Base-by-base conservation (phyloP, 345 rosid species). In the Melastoma malabathricum region DNA sequence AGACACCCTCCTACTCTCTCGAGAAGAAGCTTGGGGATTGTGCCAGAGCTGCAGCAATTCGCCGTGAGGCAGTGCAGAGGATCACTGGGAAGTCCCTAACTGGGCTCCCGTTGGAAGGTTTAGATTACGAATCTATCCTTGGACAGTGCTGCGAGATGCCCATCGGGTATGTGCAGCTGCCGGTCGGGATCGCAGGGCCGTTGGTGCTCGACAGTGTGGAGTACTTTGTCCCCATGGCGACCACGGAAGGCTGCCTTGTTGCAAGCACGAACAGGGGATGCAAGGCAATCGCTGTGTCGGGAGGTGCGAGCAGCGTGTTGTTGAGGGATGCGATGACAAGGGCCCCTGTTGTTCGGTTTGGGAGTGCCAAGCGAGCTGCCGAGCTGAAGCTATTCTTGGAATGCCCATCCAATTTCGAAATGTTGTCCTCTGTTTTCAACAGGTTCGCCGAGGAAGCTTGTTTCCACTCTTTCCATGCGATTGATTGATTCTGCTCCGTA, bases 141-240 rank as follows among this genome's bases (percentile, higher is more conserved):
- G 60, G 60, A 16, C 60, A 57, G 60, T 57, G 60, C 45, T 57
- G 60, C 43, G 60, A 57, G 52, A 57, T 57, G 60, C 60, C 60
- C 6, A 45, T 57, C 3, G 60, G 60, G 52, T 57, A 57, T 38
- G 60, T 57, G 45, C 53, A 47, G 52, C 34, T 57, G 31, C 52
- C 60, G 1, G 60, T 57, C 25, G 60, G 60, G 52, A 57, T 57
- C 10, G 46, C 60, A 0, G 60, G 60, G 46, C 60, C 60, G 0
- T 18, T 57, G 16, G 29, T 2, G 47, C 60, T 57, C 2, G 60
- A 57, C 15, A 52, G 46, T 16, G 16, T 14, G 51, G 53, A 57
- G 53, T 57, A 46, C 52, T 57, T 51, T 1, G 60, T 57, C 25
- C 60, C 60, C 27, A 57, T 57, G 60, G 52, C 60, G 14, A 57